phyloP scores from a whole-genome alignment of 2,329 filamentous ascomycete species.

The Fusarium sp. region DNA sequence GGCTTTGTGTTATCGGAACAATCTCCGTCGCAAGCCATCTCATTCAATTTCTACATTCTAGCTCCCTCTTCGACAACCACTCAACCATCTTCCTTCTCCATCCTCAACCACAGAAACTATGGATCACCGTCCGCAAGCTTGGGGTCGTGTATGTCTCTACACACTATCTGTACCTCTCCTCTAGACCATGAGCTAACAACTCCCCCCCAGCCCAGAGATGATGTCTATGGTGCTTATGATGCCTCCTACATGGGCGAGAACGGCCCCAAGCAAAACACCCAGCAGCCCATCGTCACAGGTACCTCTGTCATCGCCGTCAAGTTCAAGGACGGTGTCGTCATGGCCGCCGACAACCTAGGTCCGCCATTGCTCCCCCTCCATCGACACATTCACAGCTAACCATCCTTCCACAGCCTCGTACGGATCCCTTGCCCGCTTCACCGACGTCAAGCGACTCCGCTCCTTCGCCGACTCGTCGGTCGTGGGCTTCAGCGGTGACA shows the following conservation, averaged over 20 bases:
- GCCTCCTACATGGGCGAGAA: slow-evolving; percentile 77
- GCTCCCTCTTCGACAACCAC: background rate
- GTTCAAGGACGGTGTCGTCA: slow-evolving; percentile 94
- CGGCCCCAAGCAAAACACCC: slow-evolving; percentile 83
- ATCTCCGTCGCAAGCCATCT: slow-evolving; percentile 1
- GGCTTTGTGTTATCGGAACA: background rate
- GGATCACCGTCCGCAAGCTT: slow-evolving; percentile 76
- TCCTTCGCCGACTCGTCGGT: slow-evolving; percentile 84
- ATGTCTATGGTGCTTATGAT: slow-evolving; percentile 95
- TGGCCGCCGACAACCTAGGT: slow-evolving; percentile 97
- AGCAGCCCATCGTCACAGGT: slow-evolving; percentile 92
- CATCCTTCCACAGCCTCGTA: slow-evolving; percentile 75
- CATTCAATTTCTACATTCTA: background rate
- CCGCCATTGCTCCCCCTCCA: slow-evolving; percentile 42
- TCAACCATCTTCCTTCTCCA: background rate
- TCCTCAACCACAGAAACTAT: slow-evolving; percentile 52
- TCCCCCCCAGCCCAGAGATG: slow-evolving; percentile 81
- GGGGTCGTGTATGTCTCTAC: slow-evolving; percentile 69
- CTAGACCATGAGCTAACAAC: slow-evolving; percentile 10
- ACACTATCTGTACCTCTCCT: background rate
- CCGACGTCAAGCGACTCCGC: slow-evolving; percentile 93
- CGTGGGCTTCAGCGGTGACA: slow-evolving; percentile 94
- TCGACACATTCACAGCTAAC: slow-evolving; percentile 10
- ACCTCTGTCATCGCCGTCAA: slow-evolving; percentile 95
- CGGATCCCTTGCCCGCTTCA: slow-evolving; percentile 95